A percentile compares a stretch with the other conserved stretches of the same genome.
phyloP scores from a whole-genome alignment of 306 rosid species.

The Trifolium dubium region DNA sequence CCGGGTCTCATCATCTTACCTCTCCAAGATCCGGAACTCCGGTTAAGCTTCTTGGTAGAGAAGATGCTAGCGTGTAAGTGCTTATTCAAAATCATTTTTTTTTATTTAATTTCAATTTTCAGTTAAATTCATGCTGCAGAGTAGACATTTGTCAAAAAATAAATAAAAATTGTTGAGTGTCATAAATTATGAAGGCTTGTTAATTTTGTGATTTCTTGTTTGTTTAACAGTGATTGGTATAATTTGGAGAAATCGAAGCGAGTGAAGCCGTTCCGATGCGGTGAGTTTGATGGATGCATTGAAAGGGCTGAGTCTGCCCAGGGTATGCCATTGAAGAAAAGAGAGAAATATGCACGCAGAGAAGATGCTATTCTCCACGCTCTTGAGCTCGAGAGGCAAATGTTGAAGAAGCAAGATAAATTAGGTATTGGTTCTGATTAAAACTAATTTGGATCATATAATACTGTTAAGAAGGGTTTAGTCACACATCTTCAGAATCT shows the following conservation, averaged over 20 bases:
- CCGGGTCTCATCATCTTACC: constrained; percentile 54
- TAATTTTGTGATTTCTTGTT: background rate
- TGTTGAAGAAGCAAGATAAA: constrained; percentile 65
- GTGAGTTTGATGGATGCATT: constrained; percentile 95
- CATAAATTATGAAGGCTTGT: background rate
- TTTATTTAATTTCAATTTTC: background rate
- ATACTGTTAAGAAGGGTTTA: constrained; percentile 49
- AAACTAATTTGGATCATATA: constrained; percentile 46
- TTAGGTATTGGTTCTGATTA: constrained; percentile 54
- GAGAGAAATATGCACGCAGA: constrained; percentile 97
- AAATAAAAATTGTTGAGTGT: background rate
- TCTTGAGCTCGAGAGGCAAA: constrained; percentile 84
- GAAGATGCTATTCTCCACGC: constrained; percentile 99
- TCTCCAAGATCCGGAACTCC: constrained; percentile 61
- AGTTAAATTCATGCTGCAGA: background rate
- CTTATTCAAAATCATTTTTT: background rate
- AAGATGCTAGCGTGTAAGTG: constrained; percentile 57
- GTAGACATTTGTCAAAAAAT: background rate
- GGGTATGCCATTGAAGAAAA: constrained; percentile 90
- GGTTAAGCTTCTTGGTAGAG: constrained; percentile 59
- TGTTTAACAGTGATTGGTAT: constrained; percentile 85
- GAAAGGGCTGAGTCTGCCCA: constrained; percentile 88
- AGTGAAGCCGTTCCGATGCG: constrained; percentile 89
- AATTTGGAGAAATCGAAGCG: constrained; percentile 98
- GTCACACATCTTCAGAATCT: constrained; percentile 46